Percentiles rank a stretch among this genome's conserved stretches.
phyloP scores from a whole-genome alignment of 352 stramenopile genomes.

The Phytophthora chlamydospora region DNA sequence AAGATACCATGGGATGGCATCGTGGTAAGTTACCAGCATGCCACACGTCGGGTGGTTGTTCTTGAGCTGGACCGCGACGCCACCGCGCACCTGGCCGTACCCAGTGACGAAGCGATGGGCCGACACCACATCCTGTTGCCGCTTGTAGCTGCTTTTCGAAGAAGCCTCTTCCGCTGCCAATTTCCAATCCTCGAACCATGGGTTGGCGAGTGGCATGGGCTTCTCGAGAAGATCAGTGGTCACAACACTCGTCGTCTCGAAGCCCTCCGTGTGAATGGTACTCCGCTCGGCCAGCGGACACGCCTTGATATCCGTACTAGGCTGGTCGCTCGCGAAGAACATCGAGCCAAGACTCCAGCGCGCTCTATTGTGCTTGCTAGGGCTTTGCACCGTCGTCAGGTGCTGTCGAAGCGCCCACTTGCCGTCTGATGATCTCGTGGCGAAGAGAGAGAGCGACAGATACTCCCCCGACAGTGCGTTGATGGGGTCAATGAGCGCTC shows the following conservation, averaged over 20 bases:
- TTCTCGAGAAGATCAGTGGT: conserved; percentile 35
- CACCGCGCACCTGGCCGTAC: conserved; percentile 76
- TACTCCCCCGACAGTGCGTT: conserved; percentile 76
- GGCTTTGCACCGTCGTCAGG: conserved; percentile 60
- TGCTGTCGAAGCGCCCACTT: conserved; percentile 59
- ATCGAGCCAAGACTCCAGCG: conserved; percentile 52
- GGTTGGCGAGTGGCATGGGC: conserved; percentile 6
- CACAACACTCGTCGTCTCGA: conserved; percentile 1
- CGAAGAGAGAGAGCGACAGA: conserved; percentile 64
- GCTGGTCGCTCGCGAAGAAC: conserved; percentile 43
- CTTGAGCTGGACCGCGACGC: conserved; percentile 66
- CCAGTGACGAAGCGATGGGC: conserved; percentile 82
- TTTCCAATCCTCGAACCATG: conserved; percentile 41
- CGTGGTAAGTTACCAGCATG: conserved; percentile 71
- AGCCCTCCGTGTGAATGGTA: conserved; percentile 42
- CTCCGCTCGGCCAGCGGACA: conserved; percentile 53
- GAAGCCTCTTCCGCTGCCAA: conserved; percentile 8
- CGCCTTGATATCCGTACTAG: conserved; percentile 22
- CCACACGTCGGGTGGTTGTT: conserved; percentile 60
- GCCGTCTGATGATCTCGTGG: conserved; percentile 22
- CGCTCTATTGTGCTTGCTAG: conserved; percentile 24
- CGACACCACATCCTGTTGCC: conserved; percentile 43
- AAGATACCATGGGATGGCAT: conserved; percentile 84
- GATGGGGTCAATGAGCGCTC: conserved; percentile 76
- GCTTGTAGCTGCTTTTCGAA: conserved; percentile 11